phyloP scores from a whole-genome alignment of 1,284 basidiomycete species.

The Lentinus polychrous region DNA sequence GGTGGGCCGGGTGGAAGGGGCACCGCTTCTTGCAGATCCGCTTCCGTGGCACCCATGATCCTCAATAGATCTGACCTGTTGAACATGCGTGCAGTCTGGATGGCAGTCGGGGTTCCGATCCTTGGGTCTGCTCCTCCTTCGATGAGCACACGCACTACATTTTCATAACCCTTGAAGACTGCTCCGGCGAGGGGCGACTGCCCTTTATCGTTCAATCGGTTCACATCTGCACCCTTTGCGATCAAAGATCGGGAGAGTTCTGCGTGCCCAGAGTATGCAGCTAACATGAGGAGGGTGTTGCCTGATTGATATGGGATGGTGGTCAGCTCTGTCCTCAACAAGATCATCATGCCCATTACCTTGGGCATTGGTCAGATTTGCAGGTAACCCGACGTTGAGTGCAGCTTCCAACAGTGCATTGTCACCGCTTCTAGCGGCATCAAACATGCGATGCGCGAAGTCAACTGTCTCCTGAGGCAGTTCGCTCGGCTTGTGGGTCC shows the following conservation, averaged over 20 bases:
- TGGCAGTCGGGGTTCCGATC: conserved; percentile 65
- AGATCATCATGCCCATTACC: conserved; percentile 30
- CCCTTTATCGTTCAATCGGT: conserved; percentile 67
- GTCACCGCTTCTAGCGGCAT: conserved; percentile 64
- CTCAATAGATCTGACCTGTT: conserved; percentile 45
- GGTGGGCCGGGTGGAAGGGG: conserved; percentile 19
- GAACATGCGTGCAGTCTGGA: conserved; percentile 68
- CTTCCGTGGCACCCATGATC: conserved; percentile 48
- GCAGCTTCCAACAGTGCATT: conserved; percentile 47
- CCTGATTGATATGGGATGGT: conserved; percentile 32
- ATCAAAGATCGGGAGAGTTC: conserved; percentile 51
- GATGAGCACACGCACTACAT: conserved; percentile 55
- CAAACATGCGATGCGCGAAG: conserved; percentile 73
- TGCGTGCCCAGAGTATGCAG: conserved; percentile 71
- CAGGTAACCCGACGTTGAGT: conserved; percentile 67
- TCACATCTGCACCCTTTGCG: conserved; percentile 54
- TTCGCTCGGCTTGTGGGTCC: not conserved
- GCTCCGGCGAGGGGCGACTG: conserved; percentile 82
- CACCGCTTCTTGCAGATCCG: conserved; percentile 32
- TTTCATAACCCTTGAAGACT: conserved; percentile 68
- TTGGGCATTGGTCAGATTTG: conserved; percentile 72
- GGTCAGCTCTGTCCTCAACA: not conserved
- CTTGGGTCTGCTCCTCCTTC: conserved; percentile 64
- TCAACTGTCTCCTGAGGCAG: conserved; percentile 47
- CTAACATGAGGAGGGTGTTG: conserved; percentile 79